A percentile compares a stretch with the other conserved stretches of the same genome.
phyloP scores from a whole-genome alignment of 371 early-diverging fungal genomes.

The Phascolomyces articulosus region DNA sequence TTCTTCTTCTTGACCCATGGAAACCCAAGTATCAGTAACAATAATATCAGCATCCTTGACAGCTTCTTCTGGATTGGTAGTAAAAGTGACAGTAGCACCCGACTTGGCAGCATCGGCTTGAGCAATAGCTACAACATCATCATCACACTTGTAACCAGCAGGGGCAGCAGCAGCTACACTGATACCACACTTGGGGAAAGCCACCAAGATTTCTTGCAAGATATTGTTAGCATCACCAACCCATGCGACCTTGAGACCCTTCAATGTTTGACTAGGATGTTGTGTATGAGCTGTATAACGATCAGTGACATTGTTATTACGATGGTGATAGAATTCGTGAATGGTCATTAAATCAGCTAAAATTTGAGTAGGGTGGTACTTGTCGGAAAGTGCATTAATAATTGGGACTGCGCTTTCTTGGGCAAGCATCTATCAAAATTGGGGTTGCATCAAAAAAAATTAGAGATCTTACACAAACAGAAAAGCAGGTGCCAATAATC shows the following conservation, averaged over 20 bases:
- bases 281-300: constrained; percentile 51
- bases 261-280: constrained; percentile 59
- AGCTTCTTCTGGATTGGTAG: constrained; percentile 77
- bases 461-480: neutral
- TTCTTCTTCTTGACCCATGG: constrained; percentile 96
- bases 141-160: constrained; percentile 72
- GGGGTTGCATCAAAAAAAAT: too few species aligned
- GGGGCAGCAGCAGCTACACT: constrained; percentile 87
- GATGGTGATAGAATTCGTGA: constrained; percentile 70
- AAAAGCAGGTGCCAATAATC: neutral
- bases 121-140: constrained; percentile 68
- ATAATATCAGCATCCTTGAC: constrained; percentile 84
- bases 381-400: constrained; percentile 92
- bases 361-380: constrained; percentile 95
- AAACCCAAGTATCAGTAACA: constrained; percentile 96
- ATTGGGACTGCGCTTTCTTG: constrained; percentile 89
- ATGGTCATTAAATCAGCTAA: constrained; percentile 94
- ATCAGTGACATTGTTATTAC: constrained; percentile 26
- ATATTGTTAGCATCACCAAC: constrained; percentile 98
- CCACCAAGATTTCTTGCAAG: constrained; percentile 83
- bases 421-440: constrained; percentile 66
- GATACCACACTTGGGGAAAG: constrained; percentile 89
- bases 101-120: constrained; percentile 49
- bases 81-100: constrained; percentile 61
- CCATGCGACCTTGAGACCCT: constrained; percentile 87